Percentiles rank a stretch among this genome's conserved stretches.
Evolutionary conservation across 371 early-diverging fungal genomes (phyloP).

Genomic region (Lichtheimia corymbifera): DNA sequence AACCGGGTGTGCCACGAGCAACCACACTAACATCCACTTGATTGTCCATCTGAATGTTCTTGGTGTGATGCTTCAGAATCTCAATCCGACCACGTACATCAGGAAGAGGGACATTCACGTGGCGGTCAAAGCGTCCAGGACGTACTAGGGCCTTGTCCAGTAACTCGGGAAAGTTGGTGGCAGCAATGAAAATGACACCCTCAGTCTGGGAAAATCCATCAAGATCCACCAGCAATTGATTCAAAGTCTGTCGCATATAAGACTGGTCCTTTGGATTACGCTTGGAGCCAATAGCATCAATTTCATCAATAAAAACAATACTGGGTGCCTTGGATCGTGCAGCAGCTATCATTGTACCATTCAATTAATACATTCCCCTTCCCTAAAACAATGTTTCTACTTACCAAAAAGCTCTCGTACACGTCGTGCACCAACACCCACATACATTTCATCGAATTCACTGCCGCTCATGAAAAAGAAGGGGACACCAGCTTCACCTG

Average conservation of each 20-base stretch:
- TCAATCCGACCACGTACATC: conserved; percentile 94
- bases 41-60: conserved; percentile 62
- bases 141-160: conserved; percentile 96
- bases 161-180: conserved; percentile 99
- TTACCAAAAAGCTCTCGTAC: conserved; percentile 76
- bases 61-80: conserved; percentile 90
- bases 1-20: conserved; percentile 97
- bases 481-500: conserved; percentile 93
- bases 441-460: conserved; percentile 98
- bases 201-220: conserved; percentile 95
- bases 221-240: conserved; percentile 94
- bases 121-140: conserved; percentile 98
- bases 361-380: too few relatives aligned
- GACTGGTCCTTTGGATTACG: conserved; percentile 92
- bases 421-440: conserved; percentile 96
- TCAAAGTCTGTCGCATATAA: conserved; percentile 95
- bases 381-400: background rate
- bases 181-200: conserved; percentile 97
- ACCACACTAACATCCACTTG: conserved; percentile 82
- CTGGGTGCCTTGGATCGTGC: conserved; percentile 96
- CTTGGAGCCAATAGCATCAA: conserved; percentile 98
- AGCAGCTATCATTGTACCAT: conserved; percentile 61
- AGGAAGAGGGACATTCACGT: conserved; percentile 94
- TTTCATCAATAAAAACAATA: conserved; percentile 99
- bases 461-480: conserved; percentile 97